Conservation (phyloP, 2,329 filamentous ascomycete species). For the Fusarium nanum region DNA sequence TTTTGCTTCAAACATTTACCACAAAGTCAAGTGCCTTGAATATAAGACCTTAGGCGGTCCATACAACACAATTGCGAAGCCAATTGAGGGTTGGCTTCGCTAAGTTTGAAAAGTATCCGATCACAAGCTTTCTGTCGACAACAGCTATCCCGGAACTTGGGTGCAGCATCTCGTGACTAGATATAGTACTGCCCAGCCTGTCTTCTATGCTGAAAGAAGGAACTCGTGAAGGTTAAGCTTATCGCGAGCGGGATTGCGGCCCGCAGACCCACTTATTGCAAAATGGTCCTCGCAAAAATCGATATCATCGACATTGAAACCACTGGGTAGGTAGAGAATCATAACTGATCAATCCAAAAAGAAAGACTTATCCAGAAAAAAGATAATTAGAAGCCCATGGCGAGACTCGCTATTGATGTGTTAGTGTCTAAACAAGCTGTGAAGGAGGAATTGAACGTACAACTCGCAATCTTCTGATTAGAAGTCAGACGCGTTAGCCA, state of each 20-base stretch:
- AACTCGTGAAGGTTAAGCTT: neutral
- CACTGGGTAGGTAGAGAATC: neutral
- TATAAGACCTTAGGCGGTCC: neutral
- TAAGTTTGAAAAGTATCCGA: neutral
- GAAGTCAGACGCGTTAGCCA: too few species aligned
- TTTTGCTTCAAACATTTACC: neutral
- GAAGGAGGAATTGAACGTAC: too few species aligned
- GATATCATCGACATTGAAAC: neutral
- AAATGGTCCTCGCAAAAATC: neutral
- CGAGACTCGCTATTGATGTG: too few species aligned
- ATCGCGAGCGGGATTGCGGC: neutral
- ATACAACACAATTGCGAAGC: neutral
- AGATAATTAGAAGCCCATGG: too few species aligned
- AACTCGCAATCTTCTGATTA: too few species aligned
- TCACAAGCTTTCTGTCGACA: neutral
- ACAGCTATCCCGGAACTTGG: neutral
- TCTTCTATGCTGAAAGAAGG: neutral
- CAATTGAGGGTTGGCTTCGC: neutral
- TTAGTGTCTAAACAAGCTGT: fast-evolving
- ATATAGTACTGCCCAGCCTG: neutral
- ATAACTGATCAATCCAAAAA: too few species aligned
- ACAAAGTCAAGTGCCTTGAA: neutral
- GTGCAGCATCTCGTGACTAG: neutral
- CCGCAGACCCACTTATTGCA: neutral
- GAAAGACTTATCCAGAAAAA: too few species aligned